Evolutionary conservation across 306 rosid genomes (phyloP), one percentile per base, ranked within the genome.

Genomic region (Lablab purpureus): DNA sequence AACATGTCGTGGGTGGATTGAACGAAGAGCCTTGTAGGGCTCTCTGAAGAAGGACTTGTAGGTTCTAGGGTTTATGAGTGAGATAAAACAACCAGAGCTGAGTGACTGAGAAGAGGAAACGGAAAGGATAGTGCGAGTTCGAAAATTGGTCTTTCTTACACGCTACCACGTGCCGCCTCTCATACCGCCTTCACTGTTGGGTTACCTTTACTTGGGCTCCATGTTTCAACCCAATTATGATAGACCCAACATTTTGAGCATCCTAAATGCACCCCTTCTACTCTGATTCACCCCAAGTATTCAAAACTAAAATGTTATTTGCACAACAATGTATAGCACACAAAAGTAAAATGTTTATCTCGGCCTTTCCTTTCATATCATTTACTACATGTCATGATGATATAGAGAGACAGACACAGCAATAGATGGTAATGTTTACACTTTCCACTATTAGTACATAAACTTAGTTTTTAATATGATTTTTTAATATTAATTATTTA

Each of bases 11-110:
- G 11, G 5, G 19, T 18, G 3, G 22, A 67, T 56, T 49, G 51
- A 51, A 50, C 10, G 23, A 41, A 60, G 73, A 78, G 71, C 19
- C 75, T 73, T n/a, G 12, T 2, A 69, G 22, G 34, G 63, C 68
- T 73, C 75, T 56, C 65, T 28, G 6, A 15, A 2, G 11, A 25
- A 13, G 21, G 14, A 68, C 34, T 28, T 22, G 41, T 14, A 41
- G 54, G 23, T 67, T 84, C 79, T 84, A 84, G 84, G 84, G 87
- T 84, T 80, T 80, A 75, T 60, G 74, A 74, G 81, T 30, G 80
- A 47, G 71, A 50, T 3, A 11, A 41, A 15, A 63, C 9, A 41
- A 5, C 50, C 2, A 17, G 17, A 28, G 7, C 2, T 4, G 34
- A 55, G 59, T 34, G 63, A 7, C 25, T 19, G 28, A 21, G 28